Conservation (phyloP, 768 basidiomycete species). For the Phylloporus sp. region DNA sequence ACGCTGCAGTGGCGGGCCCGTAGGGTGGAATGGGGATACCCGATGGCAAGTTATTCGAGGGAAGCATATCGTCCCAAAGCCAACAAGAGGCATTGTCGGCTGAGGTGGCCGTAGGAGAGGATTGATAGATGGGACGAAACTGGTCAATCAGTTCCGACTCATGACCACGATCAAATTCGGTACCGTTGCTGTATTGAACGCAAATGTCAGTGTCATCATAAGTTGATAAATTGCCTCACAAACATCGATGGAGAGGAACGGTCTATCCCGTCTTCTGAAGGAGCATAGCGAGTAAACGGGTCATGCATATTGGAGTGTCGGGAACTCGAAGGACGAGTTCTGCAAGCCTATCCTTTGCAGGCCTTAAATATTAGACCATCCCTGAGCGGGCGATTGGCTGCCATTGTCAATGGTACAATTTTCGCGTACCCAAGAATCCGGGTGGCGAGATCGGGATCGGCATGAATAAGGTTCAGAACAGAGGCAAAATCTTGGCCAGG, state of each 20-base stretch:
- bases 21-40: neutral
- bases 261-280: neutral
- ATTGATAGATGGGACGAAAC: neutral
- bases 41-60: neutral
- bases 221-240: slow-evolving; percentile 4
- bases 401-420: slow-evolving; percentile 3
- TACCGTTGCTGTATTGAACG: slow-evolving; percentile 3
- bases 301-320: slow-evolving; percentile 7
- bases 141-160: neutral
- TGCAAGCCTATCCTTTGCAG: neutral
- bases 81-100: neutral
- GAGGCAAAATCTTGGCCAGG: neutral
- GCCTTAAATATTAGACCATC: slow-evolving; percentile 10
- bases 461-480: neutral
- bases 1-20: neutral
- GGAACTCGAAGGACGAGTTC: neutral
- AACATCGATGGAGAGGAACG: slow-evolving; percentile 1
- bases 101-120: neutral
- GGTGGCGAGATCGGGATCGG: slow-evolving; percentile 6
- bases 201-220: slow-evolving; percentile 6
- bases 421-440: neutral
- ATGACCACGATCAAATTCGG: neutral
- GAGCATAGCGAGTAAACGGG: neutral
- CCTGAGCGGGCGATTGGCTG: slow-evolving; percentile 10
- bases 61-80: neutral